These are phyloP conservation scores for Globisporangium megalacanthum DNA, from an alignment of 352 stramenopile species.

Conservation along the genomic window DNA sequence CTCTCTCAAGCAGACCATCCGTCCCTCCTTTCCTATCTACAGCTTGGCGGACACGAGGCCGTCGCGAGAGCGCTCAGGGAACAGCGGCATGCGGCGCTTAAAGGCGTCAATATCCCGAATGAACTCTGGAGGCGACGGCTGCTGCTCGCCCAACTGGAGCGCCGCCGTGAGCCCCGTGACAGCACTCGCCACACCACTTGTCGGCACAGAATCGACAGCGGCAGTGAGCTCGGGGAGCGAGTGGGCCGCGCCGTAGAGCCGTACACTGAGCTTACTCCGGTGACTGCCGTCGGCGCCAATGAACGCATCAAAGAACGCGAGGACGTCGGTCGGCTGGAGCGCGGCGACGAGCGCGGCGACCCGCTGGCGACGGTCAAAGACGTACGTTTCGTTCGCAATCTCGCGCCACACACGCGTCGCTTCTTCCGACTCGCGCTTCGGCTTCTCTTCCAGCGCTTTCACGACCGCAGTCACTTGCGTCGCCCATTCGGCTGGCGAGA, in stretches of 20 bases:
- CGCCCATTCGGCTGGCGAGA: slow-evolving; percentile 23
- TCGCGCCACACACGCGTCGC: slow-evolving; percentile 43
- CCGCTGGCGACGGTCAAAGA: slow-evolving; percentile 52
- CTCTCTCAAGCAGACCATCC: not conserved
- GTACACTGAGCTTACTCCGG: slow-evolving; percentile 51
- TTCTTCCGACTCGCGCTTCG: slow-evolving; percentile 60
- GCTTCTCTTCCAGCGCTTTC: slow-evolving; percentile 58
- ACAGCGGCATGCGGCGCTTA: slow-evolving; percentile 63
- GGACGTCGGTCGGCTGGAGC: slow-evolving; percentile 40
- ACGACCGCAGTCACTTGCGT: slow-evolving; percentile 65
- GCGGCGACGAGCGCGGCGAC: slow-evolving; percentile 46
- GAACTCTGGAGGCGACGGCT: slow-evolving; percentile 5
- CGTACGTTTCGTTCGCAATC: slow-evolving; percentile 63
- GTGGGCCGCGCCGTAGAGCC: slow-evolving; percentile 53
- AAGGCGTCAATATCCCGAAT: slow-evolving; percentile 53
- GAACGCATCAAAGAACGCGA: slow-evolving; percentile 66
- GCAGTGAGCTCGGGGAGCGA: slow-evolving; percentile 23
- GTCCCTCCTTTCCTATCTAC: not conserved
- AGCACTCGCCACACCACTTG: not conserved
- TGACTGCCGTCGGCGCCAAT: slow-evolving; percentile 17
- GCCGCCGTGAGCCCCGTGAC: slow-evolving; percentile 23
- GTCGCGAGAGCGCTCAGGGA: slow-evolving; percentile 40
- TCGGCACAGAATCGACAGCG: not conserved
- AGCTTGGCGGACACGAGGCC: slow-evolving; percentile 5
- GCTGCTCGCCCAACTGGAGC: slow-evolving; percentile 24